These are phyloP conservation scores for Leishmania turanica DNA, from an alignment of 208 protist species.

Conservation along the genomic window DNA sequence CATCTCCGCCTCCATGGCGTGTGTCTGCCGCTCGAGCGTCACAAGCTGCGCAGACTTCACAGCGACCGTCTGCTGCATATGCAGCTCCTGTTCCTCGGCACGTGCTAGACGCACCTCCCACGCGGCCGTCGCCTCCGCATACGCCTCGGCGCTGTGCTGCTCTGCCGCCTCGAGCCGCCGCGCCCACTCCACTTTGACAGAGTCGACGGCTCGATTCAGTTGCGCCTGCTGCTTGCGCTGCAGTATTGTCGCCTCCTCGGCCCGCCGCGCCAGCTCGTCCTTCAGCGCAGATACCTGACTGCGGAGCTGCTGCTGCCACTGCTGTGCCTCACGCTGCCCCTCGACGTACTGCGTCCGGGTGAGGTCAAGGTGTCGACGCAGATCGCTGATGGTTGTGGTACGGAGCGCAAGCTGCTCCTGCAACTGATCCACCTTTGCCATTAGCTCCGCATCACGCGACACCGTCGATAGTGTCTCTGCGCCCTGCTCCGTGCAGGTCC, in stretches of 20 bases:
- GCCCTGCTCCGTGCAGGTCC: slow-evolving; percentile 31
- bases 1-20: slow-evolving; percentile 22
- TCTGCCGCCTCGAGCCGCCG: slow-evolving; percentile 15
- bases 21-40: slow-evolving; percentile 20
- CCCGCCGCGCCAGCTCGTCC: slow-evolving; percentile 74
- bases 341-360: slow-evolving; percentile 37
- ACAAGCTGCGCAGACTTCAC: slow-evolving; percentile 24
- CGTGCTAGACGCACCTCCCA: slow-evolving; percentile 3
- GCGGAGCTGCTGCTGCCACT: slow-evolving; percentile 25
- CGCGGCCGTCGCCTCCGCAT: background rate
- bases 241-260: slow-evolving; percentile 51
- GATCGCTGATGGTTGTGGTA: slow-evolving; percentile 49
- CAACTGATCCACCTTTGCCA: slow-evolving; percentile 29
- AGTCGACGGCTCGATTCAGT: slow-evolving; percentile 29
- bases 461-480: background rate
- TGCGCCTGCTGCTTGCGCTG: slow-evolving; percentile 43
- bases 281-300: slow-evolving; percentile 73
- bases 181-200: slow-evolving; percentile 24
- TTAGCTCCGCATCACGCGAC: slow-evolving; percentile 19
- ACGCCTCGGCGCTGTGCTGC: background rate
- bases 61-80: slow-evolving; percentile 15
- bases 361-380: slow-evolving; percentile 56
- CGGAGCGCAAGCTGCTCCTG: slow-evolving; percentile 56
- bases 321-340: slow-evolving; percentile 21
- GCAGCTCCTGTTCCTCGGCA: slow-evolving; percentile 15